Percentiles rank a stretch among this genome's conserved stretches.
These are phyloP conservation scores for Aspergillus sclerotiicarbonarius DNA, from an alignment of 495 filamentous ascomycete species.

Conservation along the genomic window DNA sequence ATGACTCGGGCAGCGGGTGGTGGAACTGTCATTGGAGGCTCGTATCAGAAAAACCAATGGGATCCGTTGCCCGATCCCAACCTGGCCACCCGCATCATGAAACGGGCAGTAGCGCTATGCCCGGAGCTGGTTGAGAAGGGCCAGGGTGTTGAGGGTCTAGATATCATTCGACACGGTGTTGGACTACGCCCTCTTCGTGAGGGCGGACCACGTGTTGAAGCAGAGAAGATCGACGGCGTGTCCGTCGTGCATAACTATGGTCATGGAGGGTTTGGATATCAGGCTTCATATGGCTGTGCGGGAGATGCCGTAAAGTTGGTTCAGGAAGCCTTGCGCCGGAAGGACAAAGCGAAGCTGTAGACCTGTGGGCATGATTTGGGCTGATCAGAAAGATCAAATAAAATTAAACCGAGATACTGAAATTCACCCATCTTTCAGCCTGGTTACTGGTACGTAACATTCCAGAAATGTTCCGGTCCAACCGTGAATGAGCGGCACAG, in stretches of 20 bases:
- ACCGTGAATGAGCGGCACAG: neutral
- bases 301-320: slow-evolving; percentile 68
- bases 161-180: slow-evolving; percentile 86
- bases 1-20: slow-evolving; percentile 86
- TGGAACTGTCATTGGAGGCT: slow-evolving; percentile 83
- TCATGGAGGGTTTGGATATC: slow-evolving; percentile 91
- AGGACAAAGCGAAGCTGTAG: slow-evolving; percentile 36
- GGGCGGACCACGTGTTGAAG: slow-evolving; percentile 79
- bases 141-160: slow-evolving; percentile 74
- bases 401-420: neutral
- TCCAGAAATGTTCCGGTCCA: neutral
- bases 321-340: slow-evolving; percentile 51
- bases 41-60: slow-evolving; percentile 80
- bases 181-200: slow-evolving; percentile 77
- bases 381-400: neutral
- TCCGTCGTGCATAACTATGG: slow-evolving; percentile 95
- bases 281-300: slow-evolving; percentile 83
- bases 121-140: slow-evolving; percentile 70
- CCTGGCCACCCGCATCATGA: slow-evolving; percentile 84
- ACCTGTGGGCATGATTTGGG: neutral
- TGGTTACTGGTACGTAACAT: neutral
- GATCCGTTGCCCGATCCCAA: slow-evolving; percentile 79
- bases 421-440: neutral
- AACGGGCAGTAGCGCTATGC: slow-evolving; percentile 66
- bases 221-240: slow-evolving; percentile 66